phyloP scores from a whole-genome alignment of 2,329 filamentous ascomycete species.

The Mycogone perniciosa region DNA sequence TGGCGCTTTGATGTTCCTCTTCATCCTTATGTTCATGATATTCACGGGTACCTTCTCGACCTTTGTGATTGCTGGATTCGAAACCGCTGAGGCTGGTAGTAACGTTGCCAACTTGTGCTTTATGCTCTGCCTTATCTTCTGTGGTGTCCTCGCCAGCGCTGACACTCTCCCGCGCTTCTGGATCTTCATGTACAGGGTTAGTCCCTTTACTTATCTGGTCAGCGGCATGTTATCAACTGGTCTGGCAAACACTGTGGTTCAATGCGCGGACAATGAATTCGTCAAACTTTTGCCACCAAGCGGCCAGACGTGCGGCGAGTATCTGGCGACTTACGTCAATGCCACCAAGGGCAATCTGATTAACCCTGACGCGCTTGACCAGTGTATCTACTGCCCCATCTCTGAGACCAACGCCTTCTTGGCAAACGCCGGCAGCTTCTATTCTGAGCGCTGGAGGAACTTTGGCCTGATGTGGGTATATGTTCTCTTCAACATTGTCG shows the following conservation, averaged over 20 bases:
- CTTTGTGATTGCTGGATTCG: slow-evolving; percentile 69
- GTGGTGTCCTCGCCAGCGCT: slow-evolving; percentile 63
- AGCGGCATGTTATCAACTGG: slow-evolving; percentile 64
- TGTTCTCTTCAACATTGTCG: slow-evolving; percentile 51
- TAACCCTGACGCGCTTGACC: slow-evolving; percentile 38
- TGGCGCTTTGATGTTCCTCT: slow-evolving; percentile 72
- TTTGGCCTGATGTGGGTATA: slow-evolving; percentile 58
- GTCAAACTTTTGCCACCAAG: slow-evolving; percentile 57
- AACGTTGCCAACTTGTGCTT: slow-evolving; percentile 73
- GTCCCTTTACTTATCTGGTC: slow-evolving; percentile 77
- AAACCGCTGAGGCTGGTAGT: slow-evolving; percentile 66
- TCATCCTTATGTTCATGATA: slow-evolving; percentile 67
- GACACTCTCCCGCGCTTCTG: slow-evolving; percentile 64
- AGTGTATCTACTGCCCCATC: slow-evolving; percentile 52
- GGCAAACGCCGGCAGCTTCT: slow-evolving; percentile 42
- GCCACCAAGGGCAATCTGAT: slow-evolving; percentile 47
- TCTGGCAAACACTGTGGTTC: slow-evolving; percentile 59
- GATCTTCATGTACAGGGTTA: slow-evolving; percentile 76
- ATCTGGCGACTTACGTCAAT: slow-evolving; percentile 46
- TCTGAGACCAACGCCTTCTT: slow-evolving; percentile 48
- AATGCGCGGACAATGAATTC: slow-evolving; percentile 64
- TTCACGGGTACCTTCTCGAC: slow-evolving; percentile 78
- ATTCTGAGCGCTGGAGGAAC: slow-evolving; percentile 59
- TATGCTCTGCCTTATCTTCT: slow-evolving; percentile 67
- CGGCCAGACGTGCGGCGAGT: slow-evolving; percentile 54